Evolutionary conservation across 2,329 filamentous ascomycete genomes (phyloP).

Genomic region (Cryoendolithus antarcticus): DNA sequence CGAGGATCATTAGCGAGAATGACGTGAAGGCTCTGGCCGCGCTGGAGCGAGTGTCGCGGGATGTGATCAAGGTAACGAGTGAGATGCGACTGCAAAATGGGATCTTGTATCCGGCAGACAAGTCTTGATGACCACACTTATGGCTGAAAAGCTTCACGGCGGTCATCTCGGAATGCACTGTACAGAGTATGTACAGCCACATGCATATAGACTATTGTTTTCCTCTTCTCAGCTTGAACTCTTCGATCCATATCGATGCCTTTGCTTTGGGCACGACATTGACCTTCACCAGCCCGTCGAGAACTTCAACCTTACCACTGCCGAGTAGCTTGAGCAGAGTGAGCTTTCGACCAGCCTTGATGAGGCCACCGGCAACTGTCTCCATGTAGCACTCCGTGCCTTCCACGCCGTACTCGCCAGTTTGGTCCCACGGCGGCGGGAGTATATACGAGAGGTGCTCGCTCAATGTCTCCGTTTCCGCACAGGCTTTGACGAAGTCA

Average conservation of each 20-base stretch:
- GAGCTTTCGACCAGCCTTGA: constrained; percentile 83
- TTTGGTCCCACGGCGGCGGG: constrained; percentile 73
- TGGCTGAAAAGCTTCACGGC: too few species aligned
- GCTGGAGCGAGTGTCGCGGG: constrained; percentile 30
- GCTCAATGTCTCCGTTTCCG: constrained; percentile 60
- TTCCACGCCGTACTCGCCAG: constrained; percentile 49
- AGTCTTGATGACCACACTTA: constrained; percentile 5
- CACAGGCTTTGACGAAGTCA: constrained; percentile 83
- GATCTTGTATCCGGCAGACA: constrained; percentile 29
- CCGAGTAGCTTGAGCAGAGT: constrained; percentile 61
- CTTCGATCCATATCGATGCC: constrained; percentile 64
- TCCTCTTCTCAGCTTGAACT: constrained; percentile 62
- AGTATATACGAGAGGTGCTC: constrained; percentile 79
- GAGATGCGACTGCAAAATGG: constrained; percentile 33
- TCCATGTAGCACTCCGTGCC: constrained; percentile 83
- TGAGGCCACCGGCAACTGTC: constrained; percentile 62
- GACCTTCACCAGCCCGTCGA: constrained; percentile 73
- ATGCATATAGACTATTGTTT: constrained; percentile 7
- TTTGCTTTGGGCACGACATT: constrained; percentile 65
- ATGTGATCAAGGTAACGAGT: constrained; percentile 30
- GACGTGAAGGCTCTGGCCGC: constrained; percentile 26
- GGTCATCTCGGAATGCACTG: too few species aligned
- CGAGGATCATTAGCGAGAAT: constrained; percentile 28
- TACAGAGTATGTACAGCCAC: too few species aligned
- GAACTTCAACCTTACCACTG: constrained; percentile 69